A percentile compares a stretch with the other conserved stretches of the same genome.
Evolutionary conservation across 106 monocot genomes (phyloP).

Genomic region (Acanthochlamys bracteata): DNA sequence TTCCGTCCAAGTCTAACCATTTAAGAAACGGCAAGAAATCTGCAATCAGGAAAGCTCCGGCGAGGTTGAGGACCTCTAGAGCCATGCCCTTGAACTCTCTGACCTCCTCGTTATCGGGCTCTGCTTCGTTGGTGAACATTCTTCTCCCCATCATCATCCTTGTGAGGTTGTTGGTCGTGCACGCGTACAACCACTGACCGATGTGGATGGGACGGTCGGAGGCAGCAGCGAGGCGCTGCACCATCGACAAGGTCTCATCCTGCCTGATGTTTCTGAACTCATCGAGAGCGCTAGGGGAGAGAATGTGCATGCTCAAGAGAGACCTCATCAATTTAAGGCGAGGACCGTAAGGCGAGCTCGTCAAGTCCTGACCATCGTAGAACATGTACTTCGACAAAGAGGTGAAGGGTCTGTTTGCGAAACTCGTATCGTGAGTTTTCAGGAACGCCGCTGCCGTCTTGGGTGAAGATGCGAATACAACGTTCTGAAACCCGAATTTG

Average conservation of each 20-base stretch:
- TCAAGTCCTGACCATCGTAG: slow-evolving; percentile 20
- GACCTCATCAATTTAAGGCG: slow-evolving; percentile 16
- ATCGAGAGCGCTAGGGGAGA: slow-evolving; percentile 33
- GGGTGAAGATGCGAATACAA: slow-evolving; percentile 23
- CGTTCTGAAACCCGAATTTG: too few species aligned
- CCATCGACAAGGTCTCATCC: slow-evolving; percentile 13
- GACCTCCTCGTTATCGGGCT: too few species aligned
- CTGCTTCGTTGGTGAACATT: neutral
- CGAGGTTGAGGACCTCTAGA: too few species aligned
- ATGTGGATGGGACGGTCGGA: too few species aligned
- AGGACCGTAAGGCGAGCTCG: slow-evolving; percentile 8
- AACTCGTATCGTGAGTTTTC: slow-evolving; percentile 22
- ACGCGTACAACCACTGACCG: too few species aligned
- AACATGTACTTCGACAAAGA: neutral
- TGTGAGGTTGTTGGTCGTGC: neutral
- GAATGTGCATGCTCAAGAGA: slow-evolving; percentile 28
- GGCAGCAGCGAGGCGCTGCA: neutral
- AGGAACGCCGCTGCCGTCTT: slow-evolving; percentile 21
- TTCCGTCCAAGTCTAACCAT: slow-evolving; percentile 14
- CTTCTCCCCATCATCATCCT: slow-evolving; percentile 3
- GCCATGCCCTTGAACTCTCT: too few species aligned
- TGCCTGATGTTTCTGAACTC: slow-evolving; percentile 28
- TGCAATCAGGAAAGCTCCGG: too few species aligned
- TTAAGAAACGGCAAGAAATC: too few species aligned
- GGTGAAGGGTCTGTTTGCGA: slow-evolving; percentile 18